Base-by-base conservation (phyloP, 768 basidiomycete species). In the Exidia glandulosa region DNA sequence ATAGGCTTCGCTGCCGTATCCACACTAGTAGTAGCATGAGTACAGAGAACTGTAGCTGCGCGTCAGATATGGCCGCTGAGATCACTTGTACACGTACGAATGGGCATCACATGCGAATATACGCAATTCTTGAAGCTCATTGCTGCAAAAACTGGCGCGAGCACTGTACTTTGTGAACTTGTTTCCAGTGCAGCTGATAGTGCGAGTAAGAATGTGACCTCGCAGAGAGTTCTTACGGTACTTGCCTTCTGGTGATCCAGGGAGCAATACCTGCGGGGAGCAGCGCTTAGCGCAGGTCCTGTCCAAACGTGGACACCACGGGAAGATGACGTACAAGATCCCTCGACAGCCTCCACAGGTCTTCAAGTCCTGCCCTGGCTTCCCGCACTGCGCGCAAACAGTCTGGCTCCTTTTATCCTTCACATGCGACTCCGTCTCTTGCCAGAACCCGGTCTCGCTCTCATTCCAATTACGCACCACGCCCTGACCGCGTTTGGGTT, bases 351-450 rank as follows among this genome's bases (percentile, higher is more conserved):
- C 69, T 37, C 64, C 58, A 33, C 71, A 72, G 16, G 63, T 60
- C 58, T 69, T 72, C 23, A 72, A 60, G 25, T 62, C 61, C 19
- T 12, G 19, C 16, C 60, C 69, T 57, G 71, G 70, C 59, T 69
- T 72, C 48, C 70, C 70, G 57, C 70, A 72, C n/a, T 60, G 57
- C 6, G 65, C 66, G 48, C 69, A 72, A 45, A 68, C 64, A 36
- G 66, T 62, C 58, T 67, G 67, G 41, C 60, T 62, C 47, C 61
- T 58, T 50, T 62, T 63, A 55, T 72, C 71, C 52, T 64, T 68
- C 41, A 37, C 60, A n/a, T 27, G 66, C 13, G 69, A 65, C 19
- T 55, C 41, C 5, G 63, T 68, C 60, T 72, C 69, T 32, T 66
- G 62, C 70, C 69, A 71, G 57, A 63, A 68, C 25, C 71, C 66